phyloP scores from a whole-genome alignment of 306 rosid genomes.

The Pterocarpus macrocarpus region DNA sequence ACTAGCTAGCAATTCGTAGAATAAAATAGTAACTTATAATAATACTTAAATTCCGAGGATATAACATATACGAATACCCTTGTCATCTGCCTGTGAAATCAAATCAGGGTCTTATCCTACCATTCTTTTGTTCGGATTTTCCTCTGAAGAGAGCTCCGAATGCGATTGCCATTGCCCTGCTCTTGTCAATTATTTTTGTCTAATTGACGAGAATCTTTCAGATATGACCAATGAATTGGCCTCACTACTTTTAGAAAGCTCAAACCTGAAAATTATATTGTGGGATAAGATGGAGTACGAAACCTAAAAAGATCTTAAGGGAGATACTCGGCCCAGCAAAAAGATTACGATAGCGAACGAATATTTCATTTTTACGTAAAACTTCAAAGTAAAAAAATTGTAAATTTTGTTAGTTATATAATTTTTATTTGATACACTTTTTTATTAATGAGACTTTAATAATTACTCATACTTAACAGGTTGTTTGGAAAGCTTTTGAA shows the following conservation, averaged over 20 bases:
- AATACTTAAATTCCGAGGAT: slow-evolving; percentile 25
- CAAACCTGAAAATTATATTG: slow-evolving; percentile 36
- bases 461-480: too few species aligned
- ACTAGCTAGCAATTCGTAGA: not conserved
- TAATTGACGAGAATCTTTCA: slow-evolving; percentile 40
- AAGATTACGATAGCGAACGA: not conserved
- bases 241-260: slow-evolving; percentile 17
- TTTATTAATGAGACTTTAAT: too few species aligned
- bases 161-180: slow-evolving; percentile 14
- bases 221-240: slow-evolving; percentile 46
- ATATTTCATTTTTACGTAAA: too few species aligned
- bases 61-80: not conserved
- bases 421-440: too few species aligned
- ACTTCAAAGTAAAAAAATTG: too few species aligned
- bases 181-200: not conserved
- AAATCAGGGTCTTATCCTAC: slow-evolving; percentile 44
- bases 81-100: slow-evolving; percentile 33
- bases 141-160: not conserved
- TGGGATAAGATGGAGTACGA: not conserved
- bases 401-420: too few species aligned
- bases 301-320: too few species aligned
- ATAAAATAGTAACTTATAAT: not conserved
- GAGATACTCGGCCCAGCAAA: not conserved
- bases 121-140: slow-evolving; percentile 11
- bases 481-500: too few species aligned